Base-by-base conservation (phyloP, 495 filamentous ascomycete species). In the Xylaria scruposa region DNA sequence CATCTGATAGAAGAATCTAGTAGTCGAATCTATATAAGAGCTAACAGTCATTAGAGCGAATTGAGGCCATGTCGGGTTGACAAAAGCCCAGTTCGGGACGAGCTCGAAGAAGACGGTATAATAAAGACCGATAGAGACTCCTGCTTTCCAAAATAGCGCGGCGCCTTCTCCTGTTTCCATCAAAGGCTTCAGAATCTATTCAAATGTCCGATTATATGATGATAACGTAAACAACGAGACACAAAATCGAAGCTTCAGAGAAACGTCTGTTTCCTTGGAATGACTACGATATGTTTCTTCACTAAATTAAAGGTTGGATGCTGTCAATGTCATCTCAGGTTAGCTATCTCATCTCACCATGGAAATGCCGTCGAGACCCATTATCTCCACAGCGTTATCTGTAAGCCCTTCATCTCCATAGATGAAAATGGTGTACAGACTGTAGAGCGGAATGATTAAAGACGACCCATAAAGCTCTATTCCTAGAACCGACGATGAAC, bases 381-480 rank as follows among this genome's bases (percentile, higher is more conserved):
- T n/a, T 53, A 21, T 2, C 13, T 46, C 42, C 42, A 13, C 17
- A 10, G n/a, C n/a, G n/a, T n/a, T n/a, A n/a, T n/a, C n/a, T n/a
- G n/a, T n/a, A n/a, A n/a, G n/a, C n/a, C n/a, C n/a, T n/a, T n/a
- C n/a, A n/a, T n/a, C n/a, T n/a, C n/a, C n/a, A n/a, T n/a, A n/a
- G n/a, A n/a, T n/a, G n/a, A n/a, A n/a, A n/a, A n/a, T n/a, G n/a
- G n/a, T n/a, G n/a, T n/a, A n/a, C n/a, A n/a, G n/a, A n/a, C n/a
- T n/a, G n/a, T n/a, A n/a, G n/a, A n/a, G n/a, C n/a, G n/a, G n/a
- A n/a, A n/a, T n/a, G 60, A 44, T 44, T 63, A 36, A 44, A 63
- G 33, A 63, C 44, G 60, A 63, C 44, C 44, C 60, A 63, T 63
- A 21, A 4, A 63, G n/a, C 60, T 36, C 60, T 63, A 63, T 44